phyloP scores from a whole-genome alignment of 2,329 filamentous ascomycete genomes.

The Capronia americana region DNA sequence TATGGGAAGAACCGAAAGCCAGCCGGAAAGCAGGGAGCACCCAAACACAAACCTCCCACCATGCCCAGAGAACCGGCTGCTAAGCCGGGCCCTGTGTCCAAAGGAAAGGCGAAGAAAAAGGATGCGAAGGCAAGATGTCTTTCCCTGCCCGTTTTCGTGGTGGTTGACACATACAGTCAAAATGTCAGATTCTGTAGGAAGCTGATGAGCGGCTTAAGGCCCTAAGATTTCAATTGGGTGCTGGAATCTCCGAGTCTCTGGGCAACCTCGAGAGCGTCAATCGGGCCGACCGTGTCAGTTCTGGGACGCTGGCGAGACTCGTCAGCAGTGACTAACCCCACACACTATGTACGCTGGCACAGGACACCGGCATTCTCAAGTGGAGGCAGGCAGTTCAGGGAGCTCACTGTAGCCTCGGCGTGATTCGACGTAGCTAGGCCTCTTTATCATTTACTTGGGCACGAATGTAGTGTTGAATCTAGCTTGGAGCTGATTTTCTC shows the following conservation, averaged over 20 bases:
- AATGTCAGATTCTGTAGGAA: constrained; percentile 6
- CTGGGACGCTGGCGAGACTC: background rate
- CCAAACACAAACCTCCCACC: background rate
- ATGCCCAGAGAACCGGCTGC: background rate
- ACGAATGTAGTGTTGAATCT: background rate
- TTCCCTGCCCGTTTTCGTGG: background rate
- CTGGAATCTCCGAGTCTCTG: background rate
- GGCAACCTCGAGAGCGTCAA: background rate
- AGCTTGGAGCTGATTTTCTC: constrained; percentile 1
- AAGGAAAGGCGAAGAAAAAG: background rate
- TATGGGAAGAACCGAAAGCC: background rate
- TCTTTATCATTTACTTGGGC: background rate
- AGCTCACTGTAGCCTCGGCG: background rate
- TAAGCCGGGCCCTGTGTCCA: background rate
- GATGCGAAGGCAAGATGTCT: constrained; percentile 4
- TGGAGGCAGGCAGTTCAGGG: background rate
- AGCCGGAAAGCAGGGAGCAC: background rate
- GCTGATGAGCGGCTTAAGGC: background rate
- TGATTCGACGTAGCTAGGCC: background rate
- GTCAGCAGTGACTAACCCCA: background rate
- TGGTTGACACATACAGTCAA: background rate
- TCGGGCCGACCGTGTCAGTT: background rate
- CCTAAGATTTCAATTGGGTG: background rate
- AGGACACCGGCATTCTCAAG: background rate
- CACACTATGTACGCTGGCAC: background rate